Evolutionary conservation across 371 early-diverging fungal genomes (phyloP).

Genomic region (Gilbertella persicaria): DNA sequence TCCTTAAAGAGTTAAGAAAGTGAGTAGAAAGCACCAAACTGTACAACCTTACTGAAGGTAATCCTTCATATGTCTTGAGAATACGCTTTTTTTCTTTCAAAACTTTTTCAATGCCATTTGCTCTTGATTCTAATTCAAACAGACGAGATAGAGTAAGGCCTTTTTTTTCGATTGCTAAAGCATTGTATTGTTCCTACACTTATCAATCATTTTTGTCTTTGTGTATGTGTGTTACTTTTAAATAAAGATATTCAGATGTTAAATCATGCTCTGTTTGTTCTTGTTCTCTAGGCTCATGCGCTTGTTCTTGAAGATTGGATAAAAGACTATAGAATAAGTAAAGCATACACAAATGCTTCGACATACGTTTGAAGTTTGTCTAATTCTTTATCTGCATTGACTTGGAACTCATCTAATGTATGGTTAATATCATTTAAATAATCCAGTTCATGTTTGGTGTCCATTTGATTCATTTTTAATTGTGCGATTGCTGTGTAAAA

Average conservation of each 20-base stretch:
- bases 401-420: slow-evolving; percentile 6
- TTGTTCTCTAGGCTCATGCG: slow-evolving; percentile 1
- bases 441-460: neutral
- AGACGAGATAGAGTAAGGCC: neutral
- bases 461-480: slow-evolving; percentile 5
- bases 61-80: neutral
- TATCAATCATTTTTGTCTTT: neutral
- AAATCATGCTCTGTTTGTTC: neutral
- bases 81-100: neutral
- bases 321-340: slow-evolving; percentile 12
- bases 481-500: slow-evolving; percentile 16
- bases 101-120: neutral
- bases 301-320: slow-evolving; percentile 2
- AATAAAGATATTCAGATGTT: neutral
- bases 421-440: slow-evolving; percentile 9
- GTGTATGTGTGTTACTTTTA: neutral
- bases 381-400: slow-evolving; percentile 2
- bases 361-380: slow-evolving; percentile 5
- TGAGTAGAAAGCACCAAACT: neutral
- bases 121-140: slow-evolving; percentile 6
- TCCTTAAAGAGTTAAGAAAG: slow-evolving; percentile 9
- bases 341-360: neutral
- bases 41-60: slow-evolving; percentile 9
- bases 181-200: slow-evolving; percentile 12
- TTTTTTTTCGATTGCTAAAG: neutral